Base-by-base conservation (phyloP, 306 rosid species). In the Betula pendula region DNA sequence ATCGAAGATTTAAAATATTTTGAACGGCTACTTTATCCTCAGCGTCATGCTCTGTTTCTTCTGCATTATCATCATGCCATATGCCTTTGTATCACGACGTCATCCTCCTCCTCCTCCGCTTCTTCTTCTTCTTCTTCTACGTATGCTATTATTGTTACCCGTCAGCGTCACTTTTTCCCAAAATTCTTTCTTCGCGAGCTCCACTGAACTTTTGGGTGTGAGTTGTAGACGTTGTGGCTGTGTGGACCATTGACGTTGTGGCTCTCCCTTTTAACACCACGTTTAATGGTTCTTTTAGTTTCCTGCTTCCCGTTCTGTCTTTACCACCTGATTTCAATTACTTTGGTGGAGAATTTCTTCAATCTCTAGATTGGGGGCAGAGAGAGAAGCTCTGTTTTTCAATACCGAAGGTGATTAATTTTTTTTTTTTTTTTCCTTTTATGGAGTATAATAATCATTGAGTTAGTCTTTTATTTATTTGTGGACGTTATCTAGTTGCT, bases 401-500 rank as follows among this genome's bases (percentile, higher is more conserved):
- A 1, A 19, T 27, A 38, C 48, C 14, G 2, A 8, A 65, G 70
- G 70, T 65, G 47, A 65, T 65, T 65, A 35, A 29, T 31, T 65
- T 17, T 38, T 0, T 10, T 29, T 29, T 29, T 2, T 29, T 29
- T 29, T 29, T 29, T n/a, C n/a, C n/a, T n/a, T n/a, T n/a, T n/a
- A n/a, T n/a, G n/a, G n/a, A n/a, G n/a, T n/a, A n/a, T n/a, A n/a
- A n/a, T n/a, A n/a, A n/a, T n/a, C n/a, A n/a, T n/a, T n/a, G n/a
- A n/a, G n/a, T n/a, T n/a, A n/a, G n/a, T n/a, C n/a, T n/a, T n/a
- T n/a, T n/a, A n/a, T n/a, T n/a, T 7, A 3, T n/a, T 19, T 17
- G 19, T 51, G 9, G 24, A 55, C 13, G 48, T 31, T 3, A 55
- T 86, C 79, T 92, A 67, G 79, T 92, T 52, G 70, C 75, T 65